Evolutionary conservation across 2,329 filamentous ascomycete genomes (phyloP), one percentile per base, ranked within the genome.

Genomic region (Ceratocystiopsis minuta): DNA sequence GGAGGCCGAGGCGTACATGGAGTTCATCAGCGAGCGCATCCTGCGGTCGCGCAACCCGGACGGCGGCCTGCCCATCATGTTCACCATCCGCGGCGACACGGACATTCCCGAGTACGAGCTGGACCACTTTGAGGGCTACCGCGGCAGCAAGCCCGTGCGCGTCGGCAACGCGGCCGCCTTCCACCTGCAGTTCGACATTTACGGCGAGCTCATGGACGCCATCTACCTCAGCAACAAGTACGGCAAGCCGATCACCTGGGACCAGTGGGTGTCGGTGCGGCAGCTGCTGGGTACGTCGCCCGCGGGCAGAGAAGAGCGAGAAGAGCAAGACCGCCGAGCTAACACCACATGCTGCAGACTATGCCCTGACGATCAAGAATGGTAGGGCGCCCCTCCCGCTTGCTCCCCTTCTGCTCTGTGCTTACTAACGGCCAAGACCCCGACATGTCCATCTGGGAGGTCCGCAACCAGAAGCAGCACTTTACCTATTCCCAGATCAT

Each of bases 371-470:
- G 0, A 73, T 85, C 41, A 69, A 76, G 54, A 59, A 76, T 43
- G 61, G 73, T 65, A 58, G 60, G 52, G 24, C 14, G 2, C 3
- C 35, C 14, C 1, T 24, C 32, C 4, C 1, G 9, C n/a, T 17
- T 7, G 32, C 15, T 16, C 1, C n/a, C 28, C 7, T 4, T 14
- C 28, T 18, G 6, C 31, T 15, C 41, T 31, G 18, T 20, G 20
- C 43, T 50, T 44, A 13, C 16, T 9, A 9, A 38, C 38, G 12
- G 16, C 2, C 38, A 20, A 69, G 67, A 77, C 36, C 73, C 75
- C 13, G 80, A 87, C 53, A 85, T 85, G 79, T 84, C 78, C 3
- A 87, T 86, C 51, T 86, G 80, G 81, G 81, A 87, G 55, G 80
- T 84, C 6, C 72, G 80, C 36, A 80, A 80, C 49, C 63, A 75